These are phyloP conservation scores for Talaromyces wortmannii DNA, from an alignment of 495 filamentous ascomycete species.

Conservation along the genomic window DNA sequence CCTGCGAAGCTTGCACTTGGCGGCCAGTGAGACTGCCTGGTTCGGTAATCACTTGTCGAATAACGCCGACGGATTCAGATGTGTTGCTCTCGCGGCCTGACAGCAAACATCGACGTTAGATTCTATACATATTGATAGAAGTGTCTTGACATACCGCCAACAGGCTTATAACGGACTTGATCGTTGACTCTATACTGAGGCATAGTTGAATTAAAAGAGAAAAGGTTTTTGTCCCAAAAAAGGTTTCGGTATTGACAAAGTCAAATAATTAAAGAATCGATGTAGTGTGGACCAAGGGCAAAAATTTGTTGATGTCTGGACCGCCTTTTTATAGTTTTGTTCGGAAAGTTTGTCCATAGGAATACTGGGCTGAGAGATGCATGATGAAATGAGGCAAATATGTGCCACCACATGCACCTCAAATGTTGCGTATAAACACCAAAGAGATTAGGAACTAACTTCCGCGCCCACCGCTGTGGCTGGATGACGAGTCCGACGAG, in stretches of 20 bases:
- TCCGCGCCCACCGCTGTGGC: no score
- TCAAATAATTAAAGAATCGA: no score
- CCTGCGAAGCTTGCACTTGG: constrained; percentile 12
- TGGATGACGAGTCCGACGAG: no score
- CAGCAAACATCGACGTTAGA: neutral
- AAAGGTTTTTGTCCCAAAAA: no score
- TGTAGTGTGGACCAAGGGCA: no score
- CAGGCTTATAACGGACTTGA: constrained; percentile 25
- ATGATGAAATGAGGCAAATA: neutral
- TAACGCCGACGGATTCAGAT: constrained; percentile 17
- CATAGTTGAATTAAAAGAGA: constrained; percentile 7
- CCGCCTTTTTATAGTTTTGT: neutral
- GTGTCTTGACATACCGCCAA: constrained; percentile 18
- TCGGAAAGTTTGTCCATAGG: neutral
- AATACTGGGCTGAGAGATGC: constrained; percentile 1
- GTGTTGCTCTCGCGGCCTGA: constrained; percentile 23
- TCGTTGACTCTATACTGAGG: constrained; percentile 18
- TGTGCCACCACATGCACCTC: neutral
- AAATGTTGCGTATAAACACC: no score
- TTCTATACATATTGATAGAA: neutral
- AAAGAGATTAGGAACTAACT: no score
- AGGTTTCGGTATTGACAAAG: no score
- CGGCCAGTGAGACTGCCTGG: constrained; percentile 15
- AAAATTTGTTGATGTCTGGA: neutral
- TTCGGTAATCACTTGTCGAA: constrained; percentile 17